Conservation (phyloP, 768 basidiomycete genomes). For the Russula emetica region DNA sequence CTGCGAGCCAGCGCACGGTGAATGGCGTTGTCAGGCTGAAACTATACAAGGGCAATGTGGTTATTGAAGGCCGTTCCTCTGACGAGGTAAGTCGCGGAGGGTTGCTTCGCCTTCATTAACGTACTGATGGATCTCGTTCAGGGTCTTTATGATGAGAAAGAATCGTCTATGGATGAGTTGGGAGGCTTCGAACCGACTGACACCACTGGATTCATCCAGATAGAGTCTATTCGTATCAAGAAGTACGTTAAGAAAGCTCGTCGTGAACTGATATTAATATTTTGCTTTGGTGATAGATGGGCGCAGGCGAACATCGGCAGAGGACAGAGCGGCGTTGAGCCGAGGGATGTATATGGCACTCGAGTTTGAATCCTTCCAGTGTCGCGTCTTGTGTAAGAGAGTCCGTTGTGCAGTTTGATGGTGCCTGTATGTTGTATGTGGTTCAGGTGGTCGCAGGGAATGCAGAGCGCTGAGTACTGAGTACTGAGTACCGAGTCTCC, state of each 20-base stretch:
- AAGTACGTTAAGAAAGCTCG: conserved; percentile 53
- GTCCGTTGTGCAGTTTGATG: background rate
- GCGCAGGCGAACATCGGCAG: conserved; percentile 82
- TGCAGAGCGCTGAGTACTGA: background rate
- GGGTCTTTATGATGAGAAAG: conserved; percentile 92
- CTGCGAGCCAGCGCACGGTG: conserved; percentile 92
- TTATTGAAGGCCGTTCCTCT: conserved; percentile 88
- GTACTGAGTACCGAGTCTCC: background rate
- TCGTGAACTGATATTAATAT: conserved; percentile 16
- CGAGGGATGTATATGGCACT: conserved; percentile 75
- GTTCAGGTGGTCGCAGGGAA: no score
- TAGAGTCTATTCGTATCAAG: conserved; percentile 97
- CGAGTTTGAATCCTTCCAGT: conserved; percentile 37
- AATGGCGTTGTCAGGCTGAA: conserved; percentile 89
- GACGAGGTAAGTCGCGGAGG: conserved; percentile 55
- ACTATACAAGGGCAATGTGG: conserved; percentile 93
- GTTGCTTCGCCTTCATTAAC: background rate
- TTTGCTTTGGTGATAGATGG: conserved; percentile 50
- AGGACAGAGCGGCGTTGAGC: conserved; percentile 72
- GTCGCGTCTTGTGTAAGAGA: background rate
- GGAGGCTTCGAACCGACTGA: conserved; percentile 97
- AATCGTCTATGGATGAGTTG: conserved; percentile 98
- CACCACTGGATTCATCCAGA: conserved; percentile 94
- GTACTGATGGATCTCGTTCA: conserved; percentile 30
- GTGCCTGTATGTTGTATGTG: no score